Percentiles rank a stretch among this genome's conserved stretches.
Evolutionary conservation across 331 rosid genomes (phyloP).

Genomic region (Quercus tomentella): DNA sequence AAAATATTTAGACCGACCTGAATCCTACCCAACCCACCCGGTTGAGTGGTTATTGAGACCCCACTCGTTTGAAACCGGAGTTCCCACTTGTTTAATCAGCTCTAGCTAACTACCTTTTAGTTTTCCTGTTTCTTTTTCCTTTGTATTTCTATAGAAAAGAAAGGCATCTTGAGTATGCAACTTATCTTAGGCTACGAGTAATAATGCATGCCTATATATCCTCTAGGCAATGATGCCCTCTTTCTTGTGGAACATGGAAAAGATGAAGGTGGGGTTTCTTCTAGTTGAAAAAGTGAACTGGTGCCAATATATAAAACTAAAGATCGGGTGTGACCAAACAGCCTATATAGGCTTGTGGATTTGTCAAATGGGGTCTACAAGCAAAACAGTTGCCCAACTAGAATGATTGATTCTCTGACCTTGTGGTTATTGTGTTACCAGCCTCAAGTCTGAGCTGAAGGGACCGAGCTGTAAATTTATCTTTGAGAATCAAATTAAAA

Average conservation of each 20-base stretch:
- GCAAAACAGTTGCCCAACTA: conserved; percentile 38
- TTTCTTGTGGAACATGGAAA: conserved; percentile 22
- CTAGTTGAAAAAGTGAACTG: conserved; percentile 32
- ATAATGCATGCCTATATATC: conserved; percentile 39
- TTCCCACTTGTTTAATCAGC: not conserved
- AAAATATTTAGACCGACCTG: too few species aligned
- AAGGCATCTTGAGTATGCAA: conserved; percentile 30
- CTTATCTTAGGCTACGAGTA: conserved; percentile 18
- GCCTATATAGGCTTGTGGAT: conserved; percentile 14
- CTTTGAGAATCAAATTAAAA: too few species aligned
- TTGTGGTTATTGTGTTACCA: not conserved
- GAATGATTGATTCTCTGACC: conserved; percentile 33
- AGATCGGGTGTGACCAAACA: conserved; percentile 28
- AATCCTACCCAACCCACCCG: too few species aligned
- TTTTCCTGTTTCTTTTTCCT: not conserved
- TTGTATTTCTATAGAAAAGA: conserved; percentile 20
- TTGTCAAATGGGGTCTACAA: conserved; percentile 30
- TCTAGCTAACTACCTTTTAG: not conserved
- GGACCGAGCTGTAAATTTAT: too few species aligned
- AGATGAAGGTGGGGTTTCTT: conserved; percentile 35
- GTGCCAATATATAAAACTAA: conserved; percentile 24
- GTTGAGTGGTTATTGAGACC: too few species aligned
- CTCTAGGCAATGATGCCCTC: conserved; percentile 27
- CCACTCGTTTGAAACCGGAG: too few species aligned
- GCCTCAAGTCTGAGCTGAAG: not conserved